Evolutionary conservation across 1,284 basidiomycete species (phyloP).

Genomic region (Cutaneotrichosporon dermatis): DNA sequence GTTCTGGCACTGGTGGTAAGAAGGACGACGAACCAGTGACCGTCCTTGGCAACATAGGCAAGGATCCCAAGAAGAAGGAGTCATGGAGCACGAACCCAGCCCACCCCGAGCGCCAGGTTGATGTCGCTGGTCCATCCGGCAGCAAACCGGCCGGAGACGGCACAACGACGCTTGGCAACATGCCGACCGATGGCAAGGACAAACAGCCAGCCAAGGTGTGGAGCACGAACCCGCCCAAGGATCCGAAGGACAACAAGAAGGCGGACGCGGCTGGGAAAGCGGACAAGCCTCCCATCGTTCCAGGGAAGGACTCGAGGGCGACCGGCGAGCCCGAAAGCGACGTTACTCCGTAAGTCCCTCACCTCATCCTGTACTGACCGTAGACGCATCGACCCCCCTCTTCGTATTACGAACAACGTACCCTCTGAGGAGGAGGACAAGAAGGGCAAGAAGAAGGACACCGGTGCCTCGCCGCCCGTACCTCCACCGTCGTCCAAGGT

Average conservation of each 20-base stretch:
- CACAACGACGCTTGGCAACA: background rate
- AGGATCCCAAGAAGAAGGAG: background rate
- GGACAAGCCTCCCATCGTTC: slow-evolving; percentile 17
- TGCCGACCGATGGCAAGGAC: background rate
- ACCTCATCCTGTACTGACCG: background rate
- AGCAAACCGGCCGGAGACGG: too few relatives aligned
- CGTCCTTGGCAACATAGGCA: background rate
- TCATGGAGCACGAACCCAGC: background rate
- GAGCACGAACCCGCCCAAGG: background rate
- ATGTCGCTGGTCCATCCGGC: too few relatives aligned
- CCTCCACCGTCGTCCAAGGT: background rate
- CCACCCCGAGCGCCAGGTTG: background rate
- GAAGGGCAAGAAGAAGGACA: background rate
- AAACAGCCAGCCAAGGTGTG: background rate
- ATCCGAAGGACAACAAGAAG: slow-evolving; percentile 1
- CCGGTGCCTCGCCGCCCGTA: background rate
- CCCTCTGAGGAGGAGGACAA: background rate
- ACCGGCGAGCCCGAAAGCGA: background rate
- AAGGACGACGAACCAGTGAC: background rate
- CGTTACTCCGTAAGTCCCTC: background rate
- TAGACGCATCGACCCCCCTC: background rate
- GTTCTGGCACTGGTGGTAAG: slow-evolving; percentile 3
- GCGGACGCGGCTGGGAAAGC: background rate
- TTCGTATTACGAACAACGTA: background rate
- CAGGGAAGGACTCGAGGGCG: background rate